A percentile compares a stretch with the other conserved stretches of the same genome.
Conservation (phyloP, 257 asterid species). For the Lycium barbarum region DNA sequence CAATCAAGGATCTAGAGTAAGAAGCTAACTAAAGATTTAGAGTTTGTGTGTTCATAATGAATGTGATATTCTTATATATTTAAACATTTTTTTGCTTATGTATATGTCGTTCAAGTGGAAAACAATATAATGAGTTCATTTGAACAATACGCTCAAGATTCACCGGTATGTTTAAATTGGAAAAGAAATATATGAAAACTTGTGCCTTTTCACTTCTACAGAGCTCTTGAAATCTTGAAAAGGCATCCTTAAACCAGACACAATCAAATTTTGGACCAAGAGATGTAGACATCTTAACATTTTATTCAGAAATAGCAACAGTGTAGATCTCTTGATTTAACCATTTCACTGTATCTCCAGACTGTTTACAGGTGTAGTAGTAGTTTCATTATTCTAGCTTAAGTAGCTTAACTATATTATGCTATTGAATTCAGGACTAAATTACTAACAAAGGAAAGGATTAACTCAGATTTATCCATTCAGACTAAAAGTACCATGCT, state of each 20-base stretch:
- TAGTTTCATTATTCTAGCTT: not conserved
- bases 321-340: not conserved
- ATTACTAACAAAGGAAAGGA: not conserved
- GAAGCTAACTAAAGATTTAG: no score
- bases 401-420: not conserved
- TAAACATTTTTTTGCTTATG: not conserved
- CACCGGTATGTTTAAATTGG: not conserved
- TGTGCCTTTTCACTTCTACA: not conserved
- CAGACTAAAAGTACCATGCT: conserved; percentile 18
- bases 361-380: not conserved
- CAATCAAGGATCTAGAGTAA: no score
- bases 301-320: not conserved
- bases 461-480: not conserved
- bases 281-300: conserved; percentile 1
- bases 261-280: not conserved
- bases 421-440: not conserved
- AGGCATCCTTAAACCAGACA: not conserved
- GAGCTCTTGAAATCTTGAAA: not conserved
- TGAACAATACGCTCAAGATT: not conserved
- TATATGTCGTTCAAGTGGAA: not conserved
- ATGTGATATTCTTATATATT: not conserved
- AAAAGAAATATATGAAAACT: not conserved
- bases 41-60: not conserved
- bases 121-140: not conserved
- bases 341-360: not conserved